phyloP scores from a whole-genome alignment of 1,139 yeast genomes.

The Yamadazyma membranifaciens region DNA sequence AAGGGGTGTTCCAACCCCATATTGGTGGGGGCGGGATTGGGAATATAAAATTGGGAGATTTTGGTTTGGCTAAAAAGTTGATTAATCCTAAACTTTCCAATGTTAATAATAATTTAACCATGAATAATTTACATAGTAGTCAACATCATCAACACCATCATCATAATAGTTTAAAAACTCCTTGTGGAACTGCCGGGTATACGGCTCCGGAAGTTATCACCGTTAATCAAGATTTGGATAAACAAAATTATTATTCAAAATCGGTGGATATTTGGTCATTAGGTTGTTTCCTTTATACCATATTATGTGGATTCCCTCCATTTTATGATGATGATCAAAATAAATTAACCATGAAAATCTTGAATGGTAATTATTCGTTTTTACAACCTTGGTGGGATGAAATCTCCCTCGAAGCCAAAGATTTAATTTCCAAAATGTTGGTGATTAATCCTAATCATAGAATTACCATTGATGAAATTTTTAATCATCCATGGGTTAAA shows the following conservation, averaged over 20 bases:
- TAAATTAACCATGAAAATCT: slow-evolving; percentile 76
- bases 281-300: slow-evolving; percentile 88
- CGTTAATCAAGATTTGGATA: slow-evolving; percentile 31
- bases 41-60: slow-evolving; percentile 81
- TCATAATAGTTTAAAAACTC: slow-evolving; percentile 53
- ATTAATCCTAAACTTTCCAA: slow-evolving; percentile 1
- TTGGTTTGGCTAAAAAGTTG: slow-evolving; percentile 86
- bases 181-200: slow-evolving; percentile 65
- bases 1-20: slow-evolving; percentile 75
- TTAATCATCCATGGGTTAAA: slow-evolving; percentile 49
- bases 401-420: slow-evolving; percentile 74
- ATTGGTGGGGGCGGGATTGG: slow-evolving; percentile 93
- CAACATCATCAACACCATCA: not conserved
- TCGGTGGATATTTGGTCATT: slow-evolving; percentile 96
- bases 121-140: not conserved
- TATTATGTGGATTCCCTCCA: slow-evolving; percentile 94
- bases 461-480: slow-evolving; percentile 61
- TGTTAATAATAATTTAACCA: not conserved
- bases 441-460: slow-evolving; percentile 64
- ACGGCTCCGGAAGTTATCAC: slow-evolving; percentile 91
- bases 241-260: slow-evolving; percentile 76
- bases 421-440: slow-evolving; percentile 54
- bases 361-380: slow-evolving; percentile 79
- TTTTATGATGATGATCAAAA: slow-evolving; percentile 88
- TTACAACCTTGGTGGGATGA: slow-evolving; percentile 98